A percentile compares a stretch with the other conserved stretches of the same genome.
These are phyloP conservation scores for Amaranthus hypochondriacus DNA, from an alignment of 148 eudicot species.

Conservation along the genomic window DNA sequence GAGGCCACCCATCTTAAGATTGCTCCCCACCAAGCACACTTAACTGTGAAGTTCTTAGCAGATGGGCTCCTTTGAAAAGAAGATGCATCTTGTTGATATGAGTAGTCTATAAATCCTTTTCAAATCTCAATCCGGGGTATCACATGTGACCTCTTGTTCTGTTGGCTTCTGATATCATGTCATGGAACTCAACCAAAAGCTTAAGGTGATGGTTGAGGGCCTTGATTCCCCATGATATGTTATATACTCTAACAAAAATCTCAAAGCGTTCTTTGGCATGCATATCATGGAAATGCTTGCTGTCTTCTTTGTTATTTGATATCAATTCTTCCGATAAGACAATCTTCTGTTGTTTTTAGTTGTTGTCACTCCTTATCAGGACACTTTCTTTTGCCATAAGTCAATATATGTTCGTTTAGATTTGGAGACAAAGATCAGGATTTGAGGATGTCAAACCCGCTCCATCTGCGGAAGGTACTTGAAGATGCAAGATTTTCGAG, in stretches of 20 bases:
- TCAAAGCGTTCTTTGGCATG: too few relatives aligned
- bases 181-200: too few relatives aligned
- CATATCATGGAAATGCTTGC: background rate
- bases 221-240: too few relatives aligned
- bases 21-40: too few relatives aligned
- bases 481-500: constrained; percentile 79
- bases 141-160: background rate
- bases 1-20: too few relatives aligned
- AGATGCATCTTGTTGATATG: too few relatives aligned
- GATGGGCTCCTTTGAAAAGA: too few relatives aligned
- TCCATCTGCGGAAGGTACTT: constrained; percentile 76
- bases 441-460: constrained; percentile 81
- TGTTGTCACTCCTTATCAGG: background rate
- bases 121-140: background rate
- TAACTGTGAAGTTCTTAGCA: too few relatives aligned
- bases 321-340: background rate
- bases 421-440: constrained; percentile 96
- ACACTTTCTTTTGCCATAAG: background rate
- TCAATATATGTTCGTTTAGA: constrained; percentile 29
- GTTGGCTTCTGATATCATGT: background rate
- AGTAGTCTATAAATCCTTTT: too few relatives aligned
- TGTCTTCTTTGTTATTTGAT: background rate
- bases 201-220: too few relatives aligned
- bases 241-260: too few relatives aligned
- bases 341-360: constrained; percentile 3